Percentiles rank a stretch among this genome's conserved stretches.
phyloP scores from a whole-genome alignment of 2,329 filamentous ascomycete species.

The Capronia americana region DNA sequence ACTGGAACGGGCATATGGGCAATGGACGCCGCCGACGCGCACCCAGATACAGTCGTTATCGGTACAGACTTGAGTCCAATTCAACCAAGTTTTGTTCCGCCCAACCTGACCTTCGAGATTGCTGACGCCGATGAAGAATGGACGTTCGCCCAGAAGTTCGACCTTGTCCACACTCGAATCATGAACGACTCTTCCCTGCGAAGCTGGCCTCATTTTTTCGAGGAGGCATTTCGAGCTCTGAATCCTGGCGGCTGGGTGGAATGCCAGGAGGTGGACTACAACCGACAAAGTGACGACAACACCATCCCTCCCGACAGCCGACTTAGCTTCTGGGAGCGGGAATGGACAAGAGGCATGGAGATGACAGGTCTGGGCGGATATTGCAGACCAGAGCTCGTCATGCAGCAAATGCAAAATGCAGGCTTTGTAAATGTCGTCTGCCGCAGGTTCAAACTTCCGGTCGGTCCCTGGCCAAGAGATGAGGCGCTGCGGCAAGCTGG shows the following conservation, averaged over 20 bases:
- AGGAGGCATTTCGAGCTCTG: conserved; percentile 37
- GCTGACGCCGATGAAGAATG: conserved; percentile 65
- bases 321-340: conserved; percentile 26
- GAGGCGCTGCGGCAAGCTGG: conserved; percentile 40
- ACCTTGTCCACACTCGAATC: conserved; percentile 66
- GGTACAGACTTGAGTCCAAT: conserved; percentile 41
- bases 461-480: conserved; percentile 45
- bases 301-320: conserved; percentile 22
- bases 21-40: conserved; percentile 44
- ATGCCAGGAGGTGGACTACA: conserved; percentile 45
- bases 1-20: conserved; percentile 29
- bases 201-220: conserved; percentile 55
- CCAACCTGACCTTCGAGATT: conserved; percentile 62
- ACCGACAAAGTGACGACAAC: conserved; percentile 24
- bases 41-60: conserved; percentile 32
- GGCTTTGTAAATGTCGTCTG: conserved; percentile 39
- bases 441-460: conserved; percentile 31
- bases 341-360: conserved; percentile 30
- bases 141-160: conserved; percentile 60
- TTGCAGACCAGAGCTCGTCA: conserved; percentile 21
- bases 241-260: conserved; percentile 54
- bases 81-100: conserved; percentile 52
- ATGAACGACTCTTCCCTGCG: conserved; percentile 60
- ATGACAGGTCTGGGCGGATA: conserved; percentile 21
- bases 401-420: conserved; percentile 40